A percentile compares a stretch with the other conserved stretches of the same genome.
phyloP scores from a whole-genome alignment of 2,329 filamentous ascomycete genomes.

The Xylariaceae sp. region DNA sequence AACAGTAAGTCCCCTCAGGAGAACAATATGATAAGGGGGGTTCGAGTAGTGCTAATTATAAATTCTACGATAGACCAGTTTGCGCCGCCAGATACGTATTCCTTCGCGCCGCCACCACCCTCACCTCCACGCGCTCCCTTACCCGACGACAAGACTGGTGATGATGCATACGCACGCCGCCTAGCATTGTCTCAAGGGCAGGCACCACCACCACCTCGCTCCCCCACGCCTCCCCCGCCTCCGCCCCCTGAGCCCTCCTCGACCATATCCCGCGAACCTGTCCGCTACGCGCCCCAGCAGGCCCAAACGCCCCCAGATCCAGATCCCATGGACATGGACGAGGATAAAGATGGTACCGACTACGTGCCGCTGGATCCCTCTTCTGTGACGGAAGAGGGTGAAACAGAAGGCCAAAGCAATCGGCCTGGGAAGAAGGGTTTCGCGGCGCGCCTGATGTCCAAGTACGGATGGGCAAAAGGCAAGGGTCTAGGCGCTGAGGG shows the following conservation, averaged over 20 bases:
- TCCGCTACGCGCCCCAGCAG: conserved; percentile 69
- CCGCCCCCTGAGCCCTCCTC: conserved; percentile 51
- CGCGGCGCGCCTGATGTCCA: conserved; percentile 85
- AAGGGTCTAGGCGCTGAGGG: conserved; percentile 83
- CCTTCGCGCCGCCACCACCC: conserved; percentile 62
- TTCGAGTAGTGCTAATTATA: conserved; percentile 30
- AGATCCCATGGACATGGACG: conserved; percentile 47
- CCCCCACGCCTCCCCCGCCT: conserved; percentile 38
- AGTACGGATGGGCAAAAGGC: conserved; percentile 92
- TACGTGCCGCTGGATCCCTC: conserved; percentile 40
- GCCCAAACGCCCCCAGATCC: conserved; percentile 47
- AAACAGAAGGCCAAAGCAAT: conserved; percentile 56
- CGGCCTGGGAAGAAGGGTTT: conserved; percentile 84
- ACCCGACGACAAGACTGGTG: conserved; percentile 66
- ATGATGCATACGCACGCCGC: conserved; percentile 72
- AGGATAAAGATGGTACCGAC: conserved; percentile 39
- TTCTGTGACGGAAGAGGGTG: conserved; percentile 8
- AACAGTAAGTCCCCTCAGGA: conserved; percentile 42
- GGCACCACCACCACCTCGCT: conserved; percentile 32
- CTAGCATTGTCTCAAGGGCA: conserved; percentile 59
- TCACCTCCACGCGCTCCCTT: conserved; percentile 53
- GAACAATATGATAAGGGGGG: not conserved
- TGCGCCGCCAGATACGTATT: conserved; percentile 63
- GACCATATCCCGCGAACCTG: conserved; percentile 77
- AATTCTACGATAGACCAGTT: conserved; percentile 56